Evolutionary conservation across 1,284 basidiomycete genomes (phyloP).

Genomic region (Singerocomus inundabilis): DNA sequence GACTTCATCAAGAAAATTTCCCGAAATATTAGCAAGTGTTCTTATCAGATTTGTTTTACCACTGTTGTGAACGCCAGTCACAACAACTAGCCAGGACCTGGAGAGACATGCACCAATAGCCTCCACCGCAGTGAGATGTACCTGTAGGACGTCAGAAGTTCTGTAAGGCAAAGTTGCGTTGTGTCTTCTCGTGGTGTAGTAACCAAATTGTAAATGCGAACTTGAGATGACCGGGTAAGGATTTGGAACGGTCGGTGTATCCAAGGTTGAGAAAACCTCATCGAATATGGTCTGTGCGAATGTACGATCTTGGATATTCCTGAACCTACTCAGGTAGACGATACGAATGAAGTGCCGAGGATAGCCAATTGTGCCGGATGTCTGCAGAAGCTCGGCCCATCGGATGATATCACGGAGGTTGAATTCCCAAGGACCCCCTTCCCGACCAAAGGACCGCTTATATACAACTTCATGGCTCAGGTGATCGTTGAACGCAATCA

Average conservation of each 20-base stretch:
- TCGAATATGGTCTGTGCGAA: constrained; percentile 65
- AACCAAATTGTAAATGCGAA: constrained; percentile 76
- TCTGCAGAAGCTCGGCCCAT: constrained; percentile 72
- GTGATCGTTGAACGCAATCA: constrained; percentile 84
- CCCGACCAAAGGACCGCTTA: constrained; percentile 71
- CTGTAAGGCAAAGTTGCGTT: constrained; percentile 42
- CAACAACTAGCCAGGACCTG: constrained; percentile 85
- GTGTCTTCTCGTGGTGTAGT: constrained; percentile 52
- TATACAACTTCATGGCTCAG: constrained; percentile 73
- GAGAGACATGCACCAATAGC: constrained; percentile 75
- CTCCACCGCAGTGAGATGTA: constrained; percentile 71
- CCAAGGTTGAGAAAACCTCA: constrained; percentile 50
- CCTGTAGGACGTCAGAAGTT: constrained; percentile 54
- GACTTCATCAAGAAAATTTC: constrained; percentile 71
- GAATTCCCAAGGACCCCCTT: constrained; percentile 98
- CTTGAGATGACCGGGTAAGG: constrained; percentile 40
- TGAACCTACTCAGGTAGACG: constrained; percentile 87
- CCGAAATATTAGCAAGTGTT: constrained; percentile 69
- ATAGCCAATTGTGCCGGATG: constrained; percentile 46
- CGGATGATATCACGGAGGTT: constrained; percentile 95
- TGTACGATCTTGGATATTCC: constrained; percentile 64
- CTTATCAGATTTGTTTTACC: constrained; percentile 85
- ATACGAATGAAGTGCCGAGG: constrained; percentile 49
- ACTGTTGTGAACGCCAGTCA: constrained; percentile 72
- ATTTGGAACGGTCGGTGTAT: constrained; percentile 13